Conservation (phyloP, 1,284 basidiomycete species). For the Austroboletus rostrupii region DNA sequence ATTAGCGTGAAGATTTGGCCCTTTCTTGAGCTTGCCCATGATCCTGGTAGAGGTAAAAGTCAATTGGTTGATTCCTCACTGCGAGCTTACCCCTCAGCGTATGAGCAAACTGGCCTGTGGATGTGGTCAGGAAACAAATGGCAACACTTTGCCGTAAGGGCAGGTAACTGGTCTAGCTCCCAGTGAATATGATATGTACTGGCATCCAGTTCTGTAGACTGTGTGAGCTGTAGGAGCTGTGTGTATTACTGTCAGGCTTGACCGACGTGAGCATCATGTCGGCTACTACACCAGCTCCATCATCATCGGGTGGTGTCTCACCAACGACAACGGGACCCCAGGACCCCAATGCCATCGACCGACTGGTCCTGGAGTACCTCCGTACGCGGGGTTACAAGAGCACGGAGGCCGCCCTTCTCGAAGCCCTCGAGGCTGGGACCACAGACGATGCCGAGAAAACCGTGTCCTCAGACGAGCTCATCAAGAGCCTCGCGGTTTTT, state of each 20-base stretch:
- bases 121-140: too few species aligned
- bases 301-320: constrained; percentile 32
- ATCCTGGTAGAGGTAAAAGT: neutral
- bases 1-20: constrained; percentile 7
- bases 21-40: constrained; percentile 24
- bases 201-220: too few species aligned
- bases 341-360: constrained; percentile 47
- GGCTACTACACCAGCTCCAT: constrained; percentile 40
- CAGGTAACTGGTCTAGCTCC: too few species aligned
- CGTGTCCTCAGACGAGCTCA: constrained; percentile 59
- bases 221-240: neutral
- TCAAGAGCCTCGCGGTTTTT: constrained; percentile 62
- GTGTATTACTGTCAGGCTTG: neutral
- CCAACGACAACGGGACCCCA: constrained; percentile 30
- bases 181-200: too few species aligned
- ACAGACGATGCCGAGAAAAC: constrained; percentile 48
- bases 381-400: constrained; percentile 75
- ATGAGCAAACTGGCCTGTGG: too few species aligned
- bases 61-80: neutral
- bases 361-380: constrained; percentile 80
- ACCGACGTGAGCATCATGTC: constrained; percentile 35
- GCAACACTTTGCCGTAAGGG: too few species aligned
- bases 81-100: neutral
- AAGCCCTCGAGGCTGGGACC: constrained; percentile 57
- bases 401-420: constrained; percentile 67